A percentile compares a stretch with the other conserved stretches of the same genome.
Conservation (phyloP, 2,329 filamentous ascomycete genomes). For the Apiospora pterosperma region DNA sequence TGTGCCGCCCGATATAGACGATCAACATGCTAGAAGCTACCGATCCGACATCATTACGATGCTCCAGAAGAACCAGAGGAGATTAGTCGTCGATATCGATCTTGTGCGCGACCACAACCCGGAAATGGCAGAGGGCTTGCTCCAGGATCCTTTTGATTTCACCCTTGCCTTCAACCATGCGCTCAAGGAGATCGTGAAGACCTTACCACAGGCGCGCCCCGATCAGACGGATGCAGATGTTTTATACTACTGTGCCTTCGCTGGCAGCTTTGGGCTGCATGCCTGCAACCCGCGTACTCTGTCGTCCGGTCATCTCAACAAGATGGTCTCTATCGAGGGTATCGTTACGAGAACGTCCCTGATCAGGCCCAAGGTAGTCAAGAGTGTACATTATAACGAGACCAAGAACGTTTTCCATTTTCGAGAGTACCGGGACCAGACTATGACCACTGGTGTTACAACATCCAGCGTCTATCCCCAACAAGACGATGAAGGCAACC, state of each 20-base stretch:
- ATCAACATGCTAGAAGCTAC: slow-evolving; percentile 66
- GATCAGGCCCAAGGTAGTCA: slow-evolving; percentile 94
- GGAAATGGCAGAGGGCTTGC: slow-evolving; percentile 74
- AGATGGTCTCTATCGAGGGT: slow-evolving; percentile 95
- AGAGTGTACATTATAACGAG: slow-evolving; percentile 96
- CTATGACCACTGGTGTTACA: slow-evolving; percentile 88
- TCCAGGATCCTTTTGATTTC: slow-evolving; percentile 86
- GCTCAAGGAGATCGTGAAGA: slow-evolving; percentile 82
- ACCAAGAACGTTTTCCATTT: slow-evolving; percentile 81
- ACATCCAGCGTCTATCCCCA: slow-evolving; percentile 92
- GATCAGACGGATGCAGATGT: slow-evolving; percentile 76
- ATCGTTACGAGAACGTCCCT: slow-evolving; percentile 96
- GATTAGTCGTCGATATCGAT: slow-evolving; percentile 75
- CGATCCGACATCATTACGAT: slow-evolving; percentile 82
- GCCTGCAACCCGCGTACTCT: slow-evolving; percentile 92
- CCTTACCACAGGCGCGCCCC: slow-evolving; percentile 70
- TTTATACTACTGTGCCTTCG: slow-evolving; percentile 94
- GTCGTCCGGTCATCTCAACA: slow-evolving; percentile 84
- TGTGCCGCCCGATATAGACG: slow-evolving; percentile 37
- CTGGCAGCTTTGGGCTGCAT: slow-evolving; percentile 92
- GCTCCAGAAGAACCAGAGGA: slow-evolving; percentile 64
- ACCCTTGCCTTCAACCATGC: slow-evolving; percentile 85
- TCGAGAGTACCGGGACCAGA: slow-evolving; percentile 91
- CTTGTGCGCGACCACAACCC: slow-evolving; percentile 85
- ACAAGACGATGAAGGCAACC: slow-evolving; percentile 89